Base-by-base conservation (phyloP, 306 rosid genomes). In the Oxytropis ochrocephala region DNA sequence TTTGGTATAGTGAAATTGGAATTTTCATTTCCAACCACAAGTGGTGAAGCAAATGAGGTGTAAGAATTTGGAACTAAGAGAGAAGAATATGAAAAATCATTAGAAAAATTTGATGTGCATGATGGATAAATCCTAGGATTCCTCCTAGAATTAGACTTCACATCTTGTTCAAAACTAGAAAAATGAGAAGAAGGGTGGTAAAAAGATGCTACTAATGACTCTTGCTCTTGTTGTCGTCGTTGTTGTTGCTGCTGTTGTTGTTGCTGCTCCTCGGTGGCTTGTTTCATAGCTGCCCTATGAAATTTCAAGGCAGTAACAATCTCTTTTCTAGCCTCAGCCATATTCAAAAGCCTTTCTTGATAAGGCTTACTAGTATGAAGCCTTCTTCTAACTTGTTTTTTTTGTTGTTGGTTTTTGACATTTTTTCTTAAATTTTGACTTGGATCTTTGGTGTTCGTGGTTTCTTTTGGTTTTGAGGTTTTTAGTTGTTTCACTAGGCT, bases 291-390 rank as follows among this genome's bases (percentile, higher is more conserved):
- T 7, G 90, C 97, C 69, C 97, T 84, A 44, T 94, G 99, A 64
- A 74, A 83, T 68, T 94, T 88, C 49, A 94, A 84, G 67, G 96
- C 97, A 67, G 81, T 81, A 48, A 75, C 88, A 76, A 94, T 91
- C 78, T 94, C 99, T 70, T 76, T 88, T 33, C 99, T 88, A 8
- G 96, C 99, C 68, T 94, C 95, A 7, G 97, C 99, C 96, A 91
- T 91, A 73, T 94, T 85, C 3, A 88, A 56, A 70, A 87, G 89
- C 76, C 82, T 85, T 69, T 88, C 92, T 68, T 88, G 88, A 83
- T 88, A 81, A 53, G 94, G 91, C 79, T 83, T 81, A 46, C 70
- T 71, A 11, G 88, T 80, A 66, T 85, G 91, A 33, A 86, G 85
- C 14, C 96, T 88, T 72, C 91, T 85, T 63, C 97, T 82, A 6